These are phyloP conservation scores for Omphalotus guepiniiformis DNA, from an alignment of 768 basidiomycete genomes.

Conservation along the genomic window DNA sequence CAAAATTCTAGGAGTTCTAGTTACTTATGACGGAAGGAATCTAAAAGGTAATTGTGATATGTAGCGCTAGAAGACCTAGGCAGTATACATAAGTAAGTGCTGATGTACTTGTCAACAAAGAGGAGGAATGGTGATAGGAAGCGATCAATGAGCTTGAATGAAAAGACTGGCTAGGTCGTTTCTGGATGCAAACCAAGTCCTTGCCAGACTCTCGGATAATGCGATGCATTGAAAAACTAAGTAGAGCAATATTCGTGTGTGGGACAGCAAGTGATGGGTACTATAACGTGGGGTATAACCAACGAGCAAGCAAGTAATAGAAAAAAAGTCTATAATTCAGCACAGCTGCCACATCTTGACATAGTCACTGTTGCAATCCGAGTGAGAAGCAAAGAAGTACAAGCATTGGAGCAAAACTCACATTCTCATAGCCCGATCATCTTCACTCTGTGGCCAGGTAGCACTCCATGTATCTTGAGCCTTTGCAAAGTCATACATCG, in stretches of 20 bases:
- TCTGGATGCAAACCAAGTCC: background rate
- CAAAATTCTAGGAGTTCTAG: no score
- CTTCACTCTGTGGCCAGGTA: constrained; percentile 62
- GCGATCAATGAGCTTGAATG: background rate
- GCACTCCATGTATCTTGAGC: constrained; percentile 59
- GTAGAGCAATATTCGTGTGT: background rate
- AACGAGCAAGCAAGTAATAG: background rate
- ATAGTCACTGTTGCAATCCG: constrained; percentile 29
- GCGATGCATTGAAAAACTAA: background rate
- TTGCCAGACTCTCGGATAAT: background rate
- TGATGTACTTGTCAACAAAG: no score
- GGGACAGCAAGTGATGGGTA: background rate
- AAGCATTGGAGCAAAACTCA: constrained; percentile 28
- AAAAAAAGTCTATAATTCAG: background rate
- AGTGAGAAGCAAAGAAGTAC: background rate
- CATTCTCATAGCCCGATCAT: constrained; percentile 69
- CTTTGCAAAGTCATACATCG: constrained; percentile 67
- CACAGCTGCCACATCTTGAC: constrained; percentile 47
- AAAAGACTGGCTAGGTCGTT: background rate
- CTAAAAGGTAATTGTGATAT: no score
- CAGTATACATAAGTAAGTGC: no score
- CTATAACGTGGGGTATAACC: background rate
- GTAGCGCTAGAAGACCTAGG: no score
- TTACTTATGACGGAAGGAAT: no score
- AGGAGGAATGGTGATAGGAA: background rate